A percentile compares a stretch with the other conserved stretches of the same genome.
Conservation (phyloP, 208 protist genomes). For the Angomonas ambiguus region DNA sequence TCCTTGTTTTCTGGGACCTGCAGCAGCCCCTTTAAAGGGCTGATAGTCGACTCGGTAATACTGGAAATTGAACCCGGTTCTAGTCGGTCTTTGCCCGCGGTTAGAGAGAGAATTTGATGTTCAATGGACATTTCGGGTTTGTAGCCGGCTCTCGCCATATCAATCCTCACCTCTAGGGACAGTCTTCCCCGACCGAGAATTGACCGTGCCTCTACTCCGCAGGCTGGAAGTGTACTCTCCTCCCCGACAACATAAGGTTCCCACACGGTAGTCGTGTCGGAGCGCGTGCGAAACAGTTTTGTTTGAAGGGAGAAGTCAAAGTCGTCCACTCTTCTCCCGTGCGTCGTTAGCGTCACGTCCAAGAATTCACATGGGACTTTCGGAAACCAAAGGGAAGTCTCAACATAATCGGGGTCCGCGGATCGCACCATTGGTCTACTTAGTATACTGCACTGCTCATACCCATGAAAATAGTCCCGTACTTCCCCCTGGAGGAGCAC, state of each 20-base stretch:
- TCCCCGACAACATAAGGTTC: too few species aligned
- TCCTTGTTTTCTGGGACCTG: neutral
- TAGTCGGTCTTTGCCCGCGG: neutral
- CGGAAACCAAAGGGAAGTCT: neutral
- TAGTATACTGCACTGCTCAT: slow-evolving; percentile 28
- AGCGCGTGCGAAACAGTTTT: neutral
- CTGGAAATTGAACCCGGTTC: neutral
- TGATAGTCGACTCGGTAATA: neutral
- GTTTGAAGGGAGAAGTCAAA: neutral
- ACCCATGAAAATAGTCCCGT: slow-evolving; percentile 22
- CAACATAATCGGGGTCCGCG: neutral
- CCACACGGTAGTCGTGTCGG: too few species aligned
- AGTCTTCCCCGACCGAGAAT: neutral
- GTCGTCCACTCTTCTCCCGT: neutral
- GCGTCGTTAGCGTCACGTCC: neutral
- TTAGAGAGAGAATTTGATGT: neutral
- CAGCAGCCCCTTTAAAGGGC: neutral
- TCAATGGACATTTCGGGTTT: neutral
- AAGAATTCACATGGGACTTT: neutral
- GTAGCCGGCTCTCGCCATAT: neutral
- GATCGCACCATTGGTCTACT: slow-evolving; percentile 9
- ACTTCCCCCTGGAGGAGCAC: slow-evolving; percentile 19
- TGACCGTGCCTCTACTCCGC: neutral
- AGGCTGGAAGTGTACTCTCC: too few species aligned
- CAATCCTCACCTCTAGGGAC: neutral